Base-by-base conservation (phyloP, 164 flowering plant species). In the Brasenia schreberi region DNA sequence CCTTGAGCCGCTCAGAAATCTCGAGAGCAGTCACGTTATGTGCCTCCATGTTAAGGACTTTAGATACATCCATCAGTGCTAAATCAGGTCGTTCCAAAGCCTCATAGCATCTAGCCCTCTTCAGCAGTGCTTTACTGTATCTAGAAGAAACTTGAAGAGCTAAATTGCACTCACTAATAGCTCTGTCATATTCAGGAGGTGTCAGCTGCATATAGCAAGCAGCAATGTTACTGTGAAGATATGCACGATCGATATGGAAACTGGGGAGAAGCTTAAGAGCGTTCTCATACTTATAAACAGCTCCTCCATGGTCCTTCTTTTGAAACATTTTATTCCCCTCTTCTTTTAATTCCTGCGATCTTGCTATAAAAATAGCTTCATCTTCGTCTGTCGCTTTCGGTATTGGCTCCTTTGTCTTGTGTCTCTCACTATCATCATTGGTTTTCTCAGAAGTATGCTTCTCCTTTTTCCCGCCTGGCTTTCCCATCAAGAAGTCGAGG, bases 171-270 rank as follows among this genome's bases (percentile, higher is more conserved):
- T 90, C 96, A n/a, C 77, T 81, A 18, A 93, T 80, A 0, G 97
- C 96, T 66, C 78, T 77, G 5, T 93, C 87, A 69, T 80, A 90
- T 67, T 86, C 97, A 60, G 71, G 77, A 49, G 85, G 71, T 33
- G 87, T 92, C 89, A 87, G 77, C 73, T 90, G 93, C 97, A 93
- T 90, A 73, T 82, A 87, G 67, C 96, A 90, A 0, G 94, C 85
- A n/a, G 97, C 97, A 80, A 85, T 78, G 66, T 88, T 90, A 70
- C 89, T 87, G 58, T 82, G 78, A 3, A 90, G 84, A 68, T 82
- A 72, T 1, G 92, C 79, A 0, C 86, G 82, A 72, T 88, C 96
- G 5, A 83, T 74, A 70, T 90, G 96, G 73, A 75, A 81, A 64
- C 71, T 77, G 0, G 97, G 97, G 70, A 90, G 92, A 69, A 90